Conservation (phyloP, 2,329 filamentous ascomycete genomes). For the Penicillium sp. region DNA sequence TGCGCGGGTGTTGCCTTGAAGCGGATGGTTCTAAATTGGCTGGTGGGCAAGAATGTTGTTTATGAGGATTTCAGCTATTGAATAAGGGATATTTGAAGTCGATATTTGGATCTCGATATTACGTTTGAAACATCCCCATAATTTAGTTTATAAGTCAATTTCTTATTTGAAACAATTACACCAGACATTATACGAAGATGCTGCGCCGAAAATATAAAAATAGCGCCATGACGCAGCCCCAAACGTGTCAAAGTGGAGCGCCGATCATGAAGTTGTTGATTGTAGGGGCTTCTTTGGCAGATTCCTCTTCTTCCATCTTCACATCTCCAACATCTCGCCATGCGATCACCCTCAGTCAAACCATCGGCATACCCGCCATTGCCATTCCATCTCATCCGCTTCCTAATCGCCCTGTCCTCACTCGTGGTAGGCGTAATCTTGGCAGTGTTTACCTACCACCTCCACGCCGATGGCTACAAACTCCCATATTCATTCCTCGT, state of each 20-base stretch:
- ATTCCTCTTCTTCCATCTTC: neutral
- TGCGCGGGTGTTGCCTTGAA: slow-evolving; percentile 49
- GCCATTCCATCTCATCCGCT: slow-evolving; percentile 35
- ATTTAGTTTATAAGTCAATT: neutral
- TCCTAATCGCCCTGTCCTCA: slow-evolving; percentile 43
- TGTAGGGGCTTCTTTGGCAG: neutral
- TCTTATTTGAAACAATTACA: neutral
- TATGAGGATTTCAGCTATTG: slow-evolving; percentile 1
- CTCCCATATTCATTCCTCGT: slow-evolving; percentile 54
- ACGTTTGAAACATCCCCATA: neutral
- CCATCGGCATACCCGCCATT: slow-evolving; percentile 35
- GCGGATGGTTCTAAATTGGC: slow-evolving; percentile 45
- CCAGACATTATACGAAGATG: neutral
- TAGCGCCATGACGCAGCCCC: slow-evolving; percentile 51
- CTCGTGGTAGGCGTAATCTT: slow-evolving; percentile 48
- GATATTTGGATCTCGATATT: too few relatives aligned
- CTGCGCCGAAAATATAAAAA: slow-evolving; percentile 13
- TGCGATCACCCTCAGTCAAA: slow-evolving; percentile 27
- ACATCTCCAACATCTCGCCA: slow-evolving; percentile 13
- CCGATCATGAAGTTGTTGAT: slow-evolving; percentile 9
- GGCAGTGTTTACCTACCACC: slow-evolving; percentile 48
- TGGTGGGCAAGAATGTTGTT: slow-evolving; percentile 39
- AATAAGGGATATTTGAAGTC: neutral
- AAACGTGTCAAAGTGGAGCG: slow-evolving; percentile 62
- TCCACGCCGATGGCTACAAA: slow-evolving; percentile 44